These are phyloP conservation scores for Mariannaea sp. DNA, from an alignment of 2,329 filamentous ascomycete species.

Conservation along the genomic window DNA sequence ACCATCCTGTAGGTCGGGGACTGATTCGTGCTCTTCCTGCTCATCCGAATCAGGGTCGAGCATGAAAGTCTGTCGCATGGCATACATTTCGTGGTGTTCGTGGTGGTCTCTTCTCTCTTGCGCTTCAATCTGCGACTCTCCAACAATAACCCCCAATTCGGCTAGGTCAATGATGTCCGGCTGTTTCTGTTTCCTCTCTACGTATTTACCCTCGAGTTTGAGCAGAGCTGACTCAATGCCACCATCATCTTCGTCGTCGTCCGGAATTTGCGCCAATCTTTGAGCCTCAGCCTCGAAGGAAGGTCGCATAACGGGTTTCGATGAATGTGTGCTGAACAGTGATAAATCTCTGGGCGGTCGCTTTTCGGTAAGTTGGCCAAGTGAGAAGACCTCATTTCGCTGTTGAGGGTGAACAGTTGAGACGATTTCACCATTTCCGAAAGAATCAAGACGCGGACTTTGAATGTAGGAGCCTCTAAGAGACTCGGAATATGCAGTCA, in stretches of 20 bases:
- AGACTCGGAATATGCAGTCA: constrained; percentile 65
- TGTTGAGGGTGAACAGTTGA: constrained; percentile 33
- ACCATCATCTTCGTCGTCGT: constrained; percentile 74
- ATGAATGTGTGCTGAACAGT: constrained; percentile 65
- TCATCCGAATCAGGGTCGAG: constrained; percentile 33
- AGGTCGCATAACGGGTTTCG: constrained; percentile 65
- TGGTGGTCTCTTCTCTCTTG: constrained; percentile 53
- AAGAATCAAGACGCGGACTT: constrained; percentile 43
- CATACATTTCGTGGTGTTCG: constrained; percentile 50
- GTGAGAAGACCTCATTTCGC: constrained; percentile 56
- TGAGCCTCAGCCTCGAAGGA: constrained; percentile 91
- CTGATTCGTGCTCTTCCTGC: constrained; percentile 28
- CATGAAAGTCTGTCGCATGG: constrained; percentile 48
- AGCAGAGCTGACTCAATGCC: constrained; percentile 90
- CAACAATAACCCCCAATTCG: constrained; percentile 31
- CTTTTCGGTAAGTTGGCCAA: constrained; percentile 62
- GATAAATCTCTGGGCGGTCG: constrained; percentile 54
- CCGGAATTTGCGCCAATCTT: constrained; percentile 84
- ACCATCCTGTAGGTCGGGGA: constrained; percentile 18
- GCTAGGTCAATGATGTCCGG: constrained; percentile 21
- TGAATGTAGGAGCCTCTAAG: constrained; percentile 61
- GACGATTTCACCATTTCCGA: constrained; percentile 30
- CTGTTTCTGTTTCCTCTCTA: constrained; percentile 53
- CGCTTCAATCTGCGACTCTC: constrained; percentile 35
- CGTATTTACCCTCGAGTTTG: constrained; percentile 87